These are phyloP conservation scores for Colletotrichum neosansevieriae DNA, from an alignment of 2,329 filamentous ascomycete species.

Conservation along the genomic window DNA sequence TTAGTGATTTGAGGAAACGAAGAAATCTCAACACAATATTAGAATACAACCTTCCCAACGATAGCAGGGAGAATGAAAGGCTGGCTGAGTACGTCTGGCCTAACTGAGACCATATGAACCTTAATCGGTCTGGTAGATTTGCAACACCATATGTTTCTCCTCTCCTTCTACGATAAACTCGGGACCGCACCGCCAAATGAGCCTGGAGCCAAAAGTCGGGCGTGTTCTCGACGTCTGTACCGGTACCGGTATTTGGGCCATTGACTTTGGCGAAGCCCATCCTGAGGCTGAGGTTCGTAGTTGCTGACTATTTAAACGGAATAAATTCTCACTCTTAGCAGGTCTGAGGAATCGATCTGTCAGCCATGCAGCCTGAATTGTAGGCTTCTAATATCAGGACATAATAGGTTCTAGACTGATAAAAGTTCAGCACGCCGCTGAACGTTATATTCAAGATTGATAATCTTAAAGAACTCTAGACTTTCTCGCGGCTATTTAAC, in stretches of 20 bases:
- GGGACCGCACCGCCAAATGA: conserved; percentile 12
- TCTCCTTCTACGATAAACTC: neutral
- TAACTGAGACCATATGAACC: fast-evolving
- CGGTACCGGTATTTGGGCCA: conserved; percentile 40
- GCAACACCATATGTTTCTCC: conserved; percentile 7
- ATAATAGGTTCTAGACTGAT: too few species aligned
- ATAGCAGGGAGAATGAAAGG: conserved; percentile 35
- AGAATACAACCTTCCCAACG: conserved; percentile 39
- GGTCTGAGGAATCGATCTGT: conserved; percentile 54
- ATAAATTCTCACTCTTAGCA: neutral
- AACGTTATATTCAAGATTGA: conserved; percentile 56
- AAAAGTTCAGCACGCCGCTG: conserved; percentile 50
- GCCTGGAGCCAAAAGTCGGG: conserved; percentile 11
- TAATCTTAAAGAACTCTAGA: conserved; percentile 47
- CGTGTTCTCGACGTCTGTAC: conserved; percentile 2
- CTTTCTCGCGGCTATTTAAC: conserved; percentile 60
- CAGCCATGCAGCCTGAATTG: conserved; percentile 54
- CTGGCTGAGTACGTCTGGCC: conserved; percentile 37
- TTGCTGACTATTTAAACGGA: conserved; percentile 29
- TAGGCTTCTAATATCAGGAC: conserved; percentile 9
- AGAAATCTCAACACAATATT: neutral
- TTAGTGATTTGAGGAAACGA: fast-evolving
- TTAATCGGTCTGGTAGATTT: neutral
- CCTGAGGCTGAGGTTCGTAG: conserved; percentile 44
- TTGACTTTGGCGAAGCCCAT: conserved; percentile 52